A percentile compares a stretch with the other conserved stretches of the same genome.
phyloP scores from a whole-genome alignment of 2,329 filamentous ascomycete genomes.

The Herpotrichia juniperi region DNA sequence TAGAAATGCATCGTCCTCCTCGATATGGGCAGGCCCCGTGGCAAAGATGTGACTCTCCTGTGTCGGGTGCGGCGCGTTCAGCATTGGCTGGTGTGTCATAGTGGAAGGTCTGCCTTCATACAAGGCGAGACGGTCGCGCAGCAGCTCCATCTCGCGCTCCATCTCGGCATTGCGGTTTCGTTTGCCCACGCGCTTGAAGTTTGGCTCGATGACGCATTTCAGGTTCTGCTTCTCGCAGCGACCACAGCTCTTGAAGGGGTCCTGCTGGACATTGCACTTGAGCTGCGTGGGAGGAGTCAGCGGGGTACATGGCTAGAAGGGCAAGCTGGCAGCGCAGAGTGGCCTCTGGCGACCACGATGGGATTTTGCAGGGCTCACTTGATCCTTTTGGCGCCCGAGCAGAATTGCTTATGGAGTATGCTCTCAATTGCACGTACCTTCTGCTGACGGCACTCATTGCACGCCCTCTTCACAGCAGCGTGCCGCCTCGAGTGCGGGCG shows the following conservation, averaged over 20 bases:
- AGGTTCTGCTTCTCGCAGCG: conserved; percentile 81
- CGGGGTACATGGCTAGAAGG: conserved; percentile 4
- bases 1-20: conserved; percentile 43
- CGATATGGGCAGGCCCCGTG: conserved; percentile 23
- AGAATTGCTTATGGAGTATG: too few species aligned
- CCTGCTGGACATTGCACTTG: conserved; percentile 82
- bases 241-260: conserved; percentile 78
- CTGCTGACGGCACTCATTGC: conserved; percentile 85
- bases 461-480: conserved; percentile 69
- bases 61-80: conserved; percentile 32
- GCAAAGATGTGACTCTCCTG: conserved; percentile 29
- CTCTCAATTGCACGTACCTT: conserved; percentile 71
- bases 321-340: too few species aligned
- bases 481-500: conserved; percentile 31
- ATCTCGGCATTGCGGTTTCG: conserved; percentile 84
- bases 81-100: conserved; percentile 20
- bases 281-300: conserved; percentile 58
- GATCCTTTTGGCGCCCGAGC: too few species aligned
- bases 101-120: conserved; percentile 60
- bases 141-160: conserved; percentile 76
- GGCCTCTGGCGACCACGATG: too few species aligned
- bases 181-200: conserved; percentile 85
- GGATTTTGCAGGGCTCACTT: too few species aligned
- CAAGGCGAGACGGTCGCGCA: conserved; percentile 64
- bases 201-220: conserved; percentile 84